Evolutionary conservation across 768 basidiomycete genomes (phyloP).

Genomic region (Leccinum aurantiacum): DNA sequence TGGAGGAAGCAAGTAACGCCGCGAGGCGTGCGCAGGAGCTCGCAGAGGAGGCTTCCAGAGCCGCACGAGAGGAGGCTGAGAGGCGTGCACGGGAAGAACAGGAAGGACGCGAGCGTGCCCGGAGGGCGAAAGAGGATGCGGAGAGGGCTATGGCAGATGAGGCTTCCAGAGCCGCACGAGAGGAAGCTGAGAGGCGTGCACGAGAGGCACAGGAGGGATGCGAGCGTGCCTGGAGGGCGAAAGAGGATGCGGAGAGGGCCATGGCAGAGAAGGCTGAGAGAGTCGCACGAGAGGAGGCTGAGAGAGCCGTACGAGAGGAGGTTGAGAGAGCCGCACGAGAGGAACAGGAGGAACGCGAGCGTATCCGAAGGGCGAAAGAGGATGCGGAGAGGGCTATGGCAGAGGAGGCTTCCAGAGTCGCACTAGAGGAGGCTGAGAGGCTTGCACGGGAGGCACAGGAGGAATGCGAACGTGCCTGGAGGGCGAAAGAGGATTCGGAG

Average conservation of each 20-base stretch:
- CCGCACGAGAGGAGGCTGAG: slow-evolving; percentile 7
- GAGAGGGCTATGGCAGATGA: neutral
- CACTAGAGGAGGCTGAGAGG: slow-evolving; percentile 6
- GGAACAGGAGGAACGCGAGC: neutral
- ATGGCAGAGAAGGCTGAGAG: neutral
- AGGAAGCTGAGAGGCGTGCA: slow-evolving; percentile 7
- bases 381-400: neutral
- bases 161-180: neutral
- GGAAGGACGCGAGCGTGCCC: slow-evolving; percentile 5
- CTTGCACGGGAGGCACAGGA: slow-evolving; percentile 5
- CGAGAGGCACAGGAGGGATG: slow-evolving; percentile 8
- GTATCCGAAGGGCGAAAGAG: neutral
- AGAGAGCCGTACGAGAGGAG: neutral
- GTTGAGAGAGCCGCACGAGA: neutral
- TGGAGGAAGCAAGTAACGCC: slow-evolving; percentile 6
- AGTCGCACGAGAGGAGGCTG: neutral
- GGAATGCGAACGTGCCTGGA: slow-evolving; percentile 7
- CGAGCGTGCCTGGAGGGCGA: neutral
- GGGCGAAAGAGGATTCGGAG: slow-evolving; percentile 6
- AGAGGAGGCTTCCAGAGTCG: slow-evolving; percentile 4
- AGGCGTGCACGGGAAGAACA: slow-evolving; percentile 1
- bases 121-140: slow-evolving; percentile 5
- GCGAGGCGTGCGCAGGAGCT: slow-evolving; percentile 2
- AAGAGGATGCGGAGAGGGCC: slow-evolving; percentile 5
- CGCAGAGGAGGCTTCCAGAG: slow-evolving; percentile 3